These are phyloP conservation scores for Alternaria hordeiaustralica DNA, from an alignment of 2,329 filamentous ascomycete species.

Conservation along the genomic window DNA sequence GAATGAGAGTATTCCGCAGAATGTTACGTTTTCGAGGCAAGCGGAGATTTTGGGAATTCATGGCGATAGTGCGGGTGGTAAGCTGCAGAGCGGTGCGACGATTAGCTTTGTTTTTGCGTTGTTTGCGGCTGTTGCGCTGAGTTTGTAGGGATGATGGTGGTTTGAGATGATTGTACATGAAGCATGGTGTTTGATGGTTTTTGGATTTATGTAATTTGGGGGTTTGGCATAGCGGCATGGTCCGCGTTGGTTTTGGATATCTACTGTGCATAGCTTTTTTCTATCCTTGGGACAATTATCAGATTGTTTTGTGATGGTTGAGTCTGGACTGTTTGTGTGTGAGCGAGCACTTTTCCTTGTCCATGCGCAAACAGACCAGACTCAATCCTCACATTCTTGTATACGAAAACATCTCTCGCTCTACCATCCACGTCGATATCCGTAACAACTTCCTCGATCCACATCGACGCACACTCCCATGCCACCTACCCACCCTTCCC, in stretches of 20 bases:
- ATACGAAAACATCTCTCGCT: no score
- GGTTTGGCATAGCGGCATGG: background rate
- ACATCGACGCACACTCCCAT: no score
- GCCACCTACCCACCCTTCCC: no score
- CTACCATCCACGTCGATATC: no score
- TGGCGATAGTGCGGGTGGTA: slow-evolving; percentile 31
- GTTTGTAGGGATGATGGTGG: slow-evolving; percentile 20
- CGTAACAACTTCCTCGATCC: no score
- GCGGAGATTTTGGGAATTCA: slow-evolving; percentile 47
- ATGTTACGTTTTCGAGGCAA: slow-evolving; percentile 68
- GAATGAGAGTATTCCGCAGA: slow-evolving; percentile 69
- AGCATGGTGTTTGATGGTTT: background rate
- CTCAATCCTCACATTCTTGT: background rate
- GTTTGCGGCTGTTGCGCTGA: slow-evolving; percentile 34
- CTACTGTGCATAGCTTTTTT: background rate
- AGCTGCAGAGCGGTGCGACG: slow-evolving; percentile 34
- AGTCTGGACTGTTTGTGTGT: background rate
- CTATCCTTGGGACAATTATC: background rate
- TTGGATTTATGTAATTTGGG: background rate
- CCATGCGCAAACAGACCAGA: background rate
- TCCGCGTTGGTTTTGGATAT: background rate
- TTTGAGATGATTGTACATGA: background rate
- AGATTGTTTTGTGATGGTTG: background rate
- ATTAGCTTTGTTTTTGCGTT: slow-evolving; percentile 45
- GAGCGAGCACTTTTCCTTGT: no score